A percentile compares a stretch with the other conserved stretches of the same genome.
Conservation (phyloP, 305 asterid genomes). For the Withania somnifera region DNA sequence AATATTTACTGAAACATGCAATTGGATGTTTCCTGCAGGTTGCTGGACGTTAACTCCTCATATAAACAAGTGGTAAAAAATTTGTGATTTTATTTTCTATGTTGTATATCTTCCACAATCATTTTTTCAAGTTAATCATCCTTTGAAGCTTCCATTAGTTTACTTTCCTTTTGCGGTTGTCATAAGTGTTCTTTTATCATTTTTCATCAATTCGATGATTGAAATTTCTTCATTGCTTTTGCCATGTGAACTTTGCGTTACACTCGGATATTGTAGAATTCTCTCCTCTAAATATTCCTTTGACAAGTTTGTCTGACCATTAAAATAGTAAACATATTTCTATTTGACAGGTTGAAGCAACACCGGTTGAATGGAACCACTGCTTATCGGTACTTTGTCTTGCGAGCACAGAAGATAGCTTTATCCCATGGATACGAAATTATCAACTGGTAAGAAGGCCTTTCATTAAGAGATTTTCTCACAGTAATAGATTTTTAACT, state of each 20-base stretch:
- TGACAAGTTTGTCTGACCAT: background rate
- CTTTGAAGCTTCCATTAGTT: background rate
- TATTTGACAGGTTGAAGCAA: slow-evolving; percentile 45
- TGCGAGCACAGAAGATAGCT: slow-evolving; percentile 81
- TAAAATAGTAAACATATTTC: background rate
- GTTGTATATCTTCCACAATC: background rate
- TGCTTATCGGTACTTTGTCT: slow-evolving; percentile 73
- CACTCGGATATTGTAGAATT: background rate
- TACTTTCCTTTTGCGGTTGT: background rate
- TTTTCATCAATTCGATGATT: background rate
- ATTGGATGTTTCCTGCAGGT: slow-evolving; percentile 35
- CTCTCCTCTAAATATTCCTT: background rate
- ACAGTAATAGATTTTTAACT: background rate
- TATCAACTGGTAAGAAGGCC: slow-evolving; percentile 62
- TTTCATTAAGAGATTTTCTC: background rate
- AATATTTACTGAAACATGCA: background rate
- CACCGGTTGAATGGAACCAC: slow-evolving; percentile 25
- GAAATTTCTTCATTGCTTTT: background rate
- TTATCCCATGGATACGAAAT: slow-evolving; percentile 82
- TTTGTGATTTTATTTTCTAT: background rate
- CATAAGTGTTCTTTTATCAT: background rate
- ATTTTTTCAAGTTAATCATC: background rate
- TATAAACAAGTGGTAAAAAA: slow-evolving; percentile 53
- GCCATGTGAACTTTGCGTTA: background rate
- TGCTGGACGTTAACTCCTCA: slow-evolving; percentile 80